Evolutionary conservation across 306 rosid genomes (phyloP), one percentile per base, ranked within the genome.

Genomic region (Chamaecrista fasciculata): DNA sequence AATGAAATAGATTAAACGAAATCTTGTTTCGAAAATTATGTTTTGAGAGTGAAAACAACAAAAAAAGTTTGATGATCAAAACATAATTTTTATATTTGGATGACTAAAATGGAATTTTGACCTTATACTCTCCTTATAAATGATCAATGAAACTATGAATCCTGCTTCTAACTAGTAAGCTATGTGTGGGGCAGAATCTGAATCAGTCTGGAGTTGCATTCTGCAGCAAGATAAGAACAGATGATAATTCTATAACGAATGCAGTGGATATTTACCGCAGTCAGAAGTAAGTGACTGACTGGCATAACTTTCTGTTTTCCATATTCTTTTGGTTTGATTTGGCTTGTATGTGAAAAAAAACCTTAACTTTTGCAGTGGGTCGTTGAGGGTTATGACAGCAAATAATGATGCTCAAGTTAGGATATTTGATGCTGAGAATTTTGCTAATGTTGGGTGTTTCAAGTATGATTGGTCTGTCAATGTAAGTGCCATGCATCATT

Each of bases 361-460:
- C 37, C 29, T 71, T 74, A 55, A 28, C 23, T 72, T 72, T 28
- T 86, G 71, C 86, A 92, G 98, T 43, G 91, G 96, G 66, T 76
- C 85, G n/a, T 52, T 62, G 83, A 89, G 91, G 85, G 70, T 90
- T 59, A 74, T 90, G 53, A 24, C 96, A n/a, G 98, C 92, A 58
- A 92, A 92, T 77, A 92, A 92, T 43, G 98, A 92, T 81, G 90
- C 89, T 62, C 88, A 86, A 80, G 83, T 90, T 46, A 82, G 95
- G 71, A 73, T 89, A 43, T 92, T 82, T 14, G 95, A 89, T 52
- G 75, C 89, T 0, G 88, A 83, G 60, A 86, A 48, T 40, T 87
- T 92, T 51, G 40, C 89, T 77, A 76, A 84, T 78, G 81, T 87
- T 14, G 86, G 76, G 66, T 43, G 77, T 70, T 92, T 89, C 81